These are phyloP conservation scores for Rhododendron henanense DNA, from an alignment of 148 eudicot species.

Conservation along the genomic window DNA sequence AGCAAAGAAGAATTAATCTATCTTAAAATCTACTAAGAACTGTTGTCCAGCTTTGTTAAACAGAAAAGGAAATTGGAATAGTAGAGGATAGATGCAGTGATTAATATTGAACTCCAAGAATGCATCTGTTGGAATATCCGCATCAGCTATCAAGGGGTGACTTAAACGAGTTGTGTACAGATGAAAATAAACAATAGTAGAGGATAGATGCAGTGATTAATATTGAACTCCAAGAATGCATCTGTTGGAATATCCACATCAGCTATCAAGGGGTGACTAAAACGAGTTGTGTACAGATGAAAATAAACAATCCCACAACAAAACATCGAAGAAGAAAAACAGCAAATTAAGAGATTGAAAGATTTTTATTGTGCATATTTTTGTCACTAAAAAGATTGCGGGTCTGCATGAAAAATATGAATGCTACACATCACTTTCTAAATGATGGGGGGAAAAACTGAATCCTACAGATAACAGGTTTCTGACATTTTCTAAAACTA, in stretches of 20 bases:
- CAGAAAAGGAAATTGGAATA: background rate
- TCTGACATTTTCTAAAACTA: background rate
- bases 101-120: background rate
- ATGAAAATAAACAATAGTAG: background rate
- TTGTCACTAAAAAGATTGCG: background rate
- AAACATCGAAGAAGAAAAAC: background rate
- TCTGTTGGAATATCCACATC: background rate
- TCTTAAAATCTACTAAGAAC: background rate
- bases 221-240: background rate
- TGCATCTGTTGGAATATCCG: background rate
- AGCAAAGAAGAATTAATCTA: background rate
- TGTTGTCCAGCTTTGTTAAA: background rate
- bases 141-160: background rate
- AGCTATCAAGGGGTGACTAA: background rate
- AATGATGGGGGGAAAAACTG: background rate
- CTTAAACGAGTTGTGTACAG: background rate
- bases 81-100: background rate
- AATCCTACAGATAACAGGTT: background rate
- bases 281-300: background rate
- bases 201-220: background rate
- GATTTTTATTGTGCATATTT: background rate
- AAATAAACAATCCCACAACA: background rate
- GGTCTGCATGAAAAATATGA: background rate
- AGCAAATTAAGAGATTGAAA: background rate
- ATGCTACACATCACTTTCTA: background rate